Percentiles rank a stretch among this genome's conserved stretches.
phyloP scores from a whole-genome alignment of 1,284 basidiomycete genomes.

The Fistulinella staudtii region DNA sequence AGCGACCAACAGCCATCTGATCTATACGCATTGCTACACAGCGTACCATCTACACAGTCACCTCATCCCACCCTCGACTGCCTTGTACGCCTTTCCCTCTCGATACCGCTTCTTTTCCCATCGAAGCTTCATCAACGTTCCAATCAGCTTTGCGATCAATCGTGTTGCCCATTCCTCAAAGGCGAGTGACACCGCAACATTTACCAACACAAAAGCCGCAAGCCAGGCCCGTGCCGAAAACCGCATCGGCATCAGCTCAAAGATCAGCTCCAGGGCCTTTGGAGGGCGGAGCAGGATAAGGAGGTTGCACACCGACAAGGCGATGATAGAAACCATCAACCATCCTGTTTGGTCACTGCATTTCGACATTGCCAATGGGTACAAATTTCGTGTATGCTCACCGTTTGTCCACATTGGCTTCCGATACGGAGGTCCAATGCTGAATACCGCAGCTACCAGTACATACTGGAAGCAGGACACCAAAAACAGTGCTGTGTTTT shows the following conservation, averaged over 20 bases:
- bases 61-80: slow-evolving; percentile 64
- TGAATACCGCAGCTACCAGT: slow-evolving; percentile 93
- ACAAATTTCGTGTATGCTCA: slow-evolving; percentile 35
- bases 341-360: slow-evolving; percentile 47
- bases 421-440: slow-evolving; percentile 95
- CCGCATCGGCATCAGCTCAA: slow-evolving; percentile 82
- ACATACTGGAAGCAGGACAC: slow-evolving; percentile 99
- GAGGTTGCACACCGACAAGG: slow-evolving; percentile 68
- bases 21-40: neutral
- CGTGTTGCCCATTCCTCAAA: slow-evolving; percentile 81
- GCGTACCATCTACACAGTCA: slow-evolving; percentile 15
- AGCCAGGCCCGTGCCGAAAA: slow-evolving; percentile 67
- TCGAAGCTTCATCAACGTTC: slow-evolving; percentile 42
- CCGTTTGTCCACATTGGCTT: slow-evolving; percentile 95
- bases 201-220: slow-evolving; percentile 66
- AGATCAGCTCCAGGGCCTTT: slow-evolving; percentile 53
- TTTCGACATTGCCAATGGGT: slow-evolving; percentile 5
- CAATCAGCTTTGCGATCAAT: slow-evolving; percentile 56
- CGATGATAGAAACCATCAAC: slow-evolving; percentile 71
- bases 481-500: slow-evolving; percentile 92
- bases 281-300: slow-evolving; percentile 74
- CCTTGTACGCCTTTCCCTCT: slow-evolving; percentile 69
- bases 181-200: slow-evolving; percentile 69
- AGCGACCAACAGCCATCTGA: slow-evolving; percentile 11
- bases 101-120: slow-evolving; percentile 45